A percentile compares a stretch with the other conserved stretches of the same genome.
These are phyloP conservation scores for Apiotrichum gamsii DNA, from an alignment of 1,284 basidiomycete genomes.

Conservation along the genomic window DNA sequence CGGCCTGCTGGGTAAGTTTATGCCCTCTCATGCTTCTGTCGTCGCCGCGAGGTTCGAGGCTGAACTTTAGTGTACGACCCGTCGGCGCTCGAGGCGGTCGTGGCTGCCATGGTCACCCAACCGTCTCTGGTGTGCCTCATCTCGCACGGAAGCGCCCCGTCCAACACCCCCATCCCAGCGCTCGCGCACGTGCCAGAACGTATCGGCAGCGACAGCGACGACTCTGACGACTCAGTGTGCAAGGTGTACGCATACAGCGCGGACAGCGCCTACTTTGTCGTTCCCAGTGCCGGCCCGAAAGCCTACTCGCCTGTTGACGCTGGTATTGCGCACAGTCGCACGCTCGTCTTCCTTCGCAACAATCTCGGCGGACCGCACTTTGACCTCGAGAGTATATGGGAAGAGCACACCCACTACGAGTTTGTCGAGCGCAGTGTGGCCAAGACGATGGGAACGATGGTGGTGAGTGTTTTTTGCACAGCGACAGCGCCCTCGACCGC, in stretches of 20 bases:
- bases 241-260: conserved; percentile 8
- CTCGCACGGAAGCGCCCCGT: conserved; percentile 12
- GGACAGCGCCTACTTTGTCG: conserved; percentile 16
- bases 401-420: conserved; percentile 21
- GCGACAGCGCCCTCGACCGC: too few species aligned
- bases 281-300: conserved; percentile 15
- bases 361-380: conserved; percentile 17
- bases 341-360: conserved; percentile 14
- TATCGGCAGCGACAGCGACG: not conserved
- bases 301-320: conserved; percentile 15
- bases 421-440: conserved; percentile 26
- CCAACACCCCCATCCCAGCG: conserved; percentile 4
- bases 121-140: conserved; percentile 9
- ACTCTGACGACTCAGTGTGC: not conserved
- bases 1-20: conserved; percentile 17
- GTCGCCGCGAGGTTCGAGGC: too few species aligned
- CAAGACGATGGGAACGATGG: conserved; percentile 31
- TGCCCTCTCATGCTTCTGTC: too few species aligned
- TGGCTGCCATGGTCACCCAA: conserved; percentile 2
- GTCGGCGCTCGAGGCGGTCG: conserved; percentile 9
- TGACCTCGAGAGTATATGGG: conserved; percentile 21
- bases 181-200: conserved; percentile 10
- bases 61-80: conserved; percentile 24
- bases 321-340: conserved; percentile 12
- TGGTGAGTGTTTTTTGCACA: conserved; percentile 14